These are phyloP conservation scores for Amesomyces nigricolor DNA, from an alignment of 2,329 filamentous ascomycete genomes.

Conservation along the genomic window DNA sequence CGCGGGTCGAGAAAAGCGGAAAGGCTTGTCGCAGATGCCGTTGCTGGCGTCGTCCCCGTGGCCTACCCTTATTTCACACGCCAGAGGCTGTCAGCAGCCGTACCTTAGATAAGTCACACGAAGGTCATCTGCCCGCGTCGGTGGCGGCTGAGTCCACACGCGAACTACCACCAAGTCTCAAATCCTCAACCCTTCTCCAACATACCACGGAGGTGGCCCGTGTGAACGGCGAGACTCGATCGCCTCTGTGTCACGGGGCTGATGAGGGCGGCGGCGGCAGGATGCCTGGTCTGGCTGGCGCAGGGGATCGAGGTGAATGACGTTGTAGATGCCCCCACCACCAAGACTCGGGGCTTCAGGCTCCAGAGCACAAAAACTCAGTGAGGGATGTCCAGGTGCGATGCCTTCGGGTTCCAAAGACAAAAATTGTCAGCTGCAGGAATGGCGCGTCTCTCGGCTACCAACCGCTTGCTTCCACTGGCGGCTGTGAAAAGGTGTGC, in stretches of 20 bases:
- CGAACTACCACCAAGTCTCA: neutral
- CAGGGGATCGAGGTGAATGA: neutral
- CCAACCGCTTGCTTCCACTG: neutral
- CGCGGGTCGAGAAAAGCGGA: neutral
- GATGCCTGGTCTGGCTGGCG: neutral
- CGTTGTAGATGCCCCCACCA: neutral
- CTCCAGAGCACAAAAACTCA: neutral
- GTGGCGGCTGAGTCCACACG: constrained; percentile 12
- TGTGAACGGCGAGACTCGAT: neutral
- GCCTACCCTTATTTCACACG: neutral
- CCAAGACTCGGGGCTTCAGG: neutral
- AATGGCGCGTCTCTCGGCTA: neutral
- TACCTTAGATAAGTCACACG: neutral
- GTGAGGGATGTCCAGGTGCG: neutral
- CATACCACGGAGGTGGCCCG: neutral
- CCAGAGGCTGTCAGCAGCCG: neutral
- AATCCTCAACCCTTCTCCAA: neutral
- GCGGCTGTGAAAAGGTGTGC: neutral
- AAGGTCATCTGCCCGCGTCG: constrained; percentile 12
- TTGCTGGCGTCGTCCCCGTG: neutral
- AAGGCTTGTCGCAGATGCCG: neutral
- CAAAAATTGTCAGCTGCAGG: neutral
- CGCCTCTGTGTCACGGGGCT: constrained; percentile 6
- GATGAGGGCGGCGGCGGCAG: neutral
- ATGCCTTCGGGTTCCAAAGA: too few species aligned